These are phyloP conservation scores for Penicillium capsulatum DNA, from an alignment of 2,329 filamentous ascomycete genomes.

Conservation along the genomic window DNA sequence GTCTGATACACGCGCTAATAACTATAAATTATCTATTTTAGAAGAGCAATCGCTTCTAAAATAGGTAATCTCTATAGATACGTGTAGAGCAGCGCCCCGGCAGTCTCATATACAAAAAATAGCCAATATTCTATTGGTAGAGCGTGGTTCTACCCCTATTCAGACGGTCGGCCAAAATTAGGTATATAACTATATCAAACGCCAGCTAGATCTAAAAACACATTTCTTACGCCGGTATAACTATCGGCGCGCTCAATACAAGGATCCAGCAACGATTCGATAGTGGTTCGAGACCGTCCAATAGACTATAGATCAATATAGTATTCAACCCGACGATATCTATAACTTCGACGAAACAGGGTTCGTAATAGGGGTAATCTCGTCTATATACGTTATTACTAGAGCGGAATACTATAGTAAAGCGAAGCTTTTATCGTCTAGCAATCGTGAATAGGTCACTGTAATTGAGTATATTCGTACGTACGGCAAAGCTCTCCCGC, in stretches of 20 bases:
- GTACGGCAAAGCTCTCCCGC: not conserved
- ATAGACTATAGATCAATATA: too few relatives aligned
- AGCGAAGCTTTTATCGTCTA: not conserved
- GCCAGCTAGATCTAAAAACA: too few relatives aligned
- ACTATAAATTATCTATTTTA: not conserved
- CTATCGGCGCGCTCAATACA: too few relatives aligned
- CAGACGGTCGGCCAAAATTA: too few relatives aligned
- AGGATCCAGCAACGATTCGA: too few relatives aligned
- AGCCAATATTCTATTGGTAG: slow-evolving; percentile 1
- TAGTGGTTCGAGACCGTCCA: too few relatives aligned
- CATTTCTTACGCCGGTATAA: too few relatives aligned
- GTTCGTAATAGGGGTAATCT: slow-evolving; percentile 1
- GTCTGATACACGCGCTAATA: too few relatives aligned
- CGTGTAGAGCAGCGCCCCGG: not conserved
- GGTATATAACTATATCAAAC: too few relatives aligned
- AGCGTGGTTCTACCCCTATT: not conserved
- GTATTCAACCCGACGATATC: too few relatives aligned
- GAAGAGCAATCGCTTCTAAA: not conserved
- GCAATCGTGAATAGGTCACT: slow-evolving; percentile 1
- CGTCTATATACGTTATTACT: not conserved
- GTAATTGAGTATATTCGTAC: not conserved
- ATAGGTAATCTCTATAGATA: not conserved
- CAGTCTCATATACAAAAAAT: not conserved
- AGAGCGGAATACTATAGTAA: slow-evolving; percentile 1
- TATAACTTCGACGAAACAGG: slow-evolving; percentile 1